A percentile compares a stretch with the other conserved stretches of the same genome.
Conservation (phyloP, 371 early-diverging fungal genomes). For the Circinella umbellata region DNA sequence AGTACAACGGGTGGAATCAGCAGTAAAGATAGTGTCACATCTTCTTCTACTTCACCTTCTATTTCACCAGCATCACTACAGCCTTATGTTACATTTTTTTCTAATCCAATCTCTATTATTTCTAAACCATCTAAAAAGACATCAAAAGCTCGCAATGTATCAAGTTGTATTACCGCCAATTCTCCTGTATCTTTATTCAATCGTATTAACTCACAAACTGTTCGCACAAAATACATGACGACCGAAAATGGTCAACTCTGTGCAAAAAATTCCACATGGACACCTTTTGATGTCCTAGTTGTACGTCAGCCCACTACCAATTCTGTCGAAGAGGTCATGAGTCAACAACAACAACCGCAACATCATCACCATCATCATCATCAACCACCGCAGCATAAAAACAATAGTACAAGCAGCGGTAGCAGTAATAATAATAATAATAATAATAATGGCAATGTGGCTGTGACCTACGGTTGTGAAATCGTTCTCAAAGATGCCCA, state of each 20-base stretch:
- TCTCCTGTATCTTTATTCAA: conserved; percentile 75
- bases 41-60: not conserved
- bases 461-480: conserved; percentile 79
- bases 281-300: conserved; percentile 75
- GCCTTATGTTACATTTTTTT: conserved; percentile 67
- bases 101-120: conserved; percentile 76
- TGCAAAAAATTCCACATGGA: conserved; percentile 81
- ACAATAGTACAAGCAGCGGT: not conserved
- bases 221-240: conserved; percentile 83
- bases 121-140: conserved; percentile 91
- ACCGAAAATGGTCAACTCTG: conserved; percentile 59
- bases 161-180: conserved; percentile 75
- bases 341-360: conserved; percentile 14
- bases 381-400: not conserved
- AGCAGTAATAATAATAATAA: not conserved
- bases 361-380: conserved; percentile 16
- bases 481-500: conserved; percentile 73
- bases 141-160: conserved; percentile 77
- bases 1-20: not conserved
- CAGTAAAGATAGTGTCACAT: not conserved
- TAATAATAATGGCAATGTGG: conserved; percentile 24
- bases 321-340: not conserved
- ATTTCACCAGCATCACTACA: conserved; percentile 13
- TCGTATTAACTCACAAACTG: conserved; percentile 90
- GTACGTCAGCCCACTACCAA: conserved; percentile 45